Evolutionary conservation across 1,284 basidiomycete genomes (phyloP), one percentile per base, ranked within the genome.

Genomic region (Volvariella surrecta): DNA sequence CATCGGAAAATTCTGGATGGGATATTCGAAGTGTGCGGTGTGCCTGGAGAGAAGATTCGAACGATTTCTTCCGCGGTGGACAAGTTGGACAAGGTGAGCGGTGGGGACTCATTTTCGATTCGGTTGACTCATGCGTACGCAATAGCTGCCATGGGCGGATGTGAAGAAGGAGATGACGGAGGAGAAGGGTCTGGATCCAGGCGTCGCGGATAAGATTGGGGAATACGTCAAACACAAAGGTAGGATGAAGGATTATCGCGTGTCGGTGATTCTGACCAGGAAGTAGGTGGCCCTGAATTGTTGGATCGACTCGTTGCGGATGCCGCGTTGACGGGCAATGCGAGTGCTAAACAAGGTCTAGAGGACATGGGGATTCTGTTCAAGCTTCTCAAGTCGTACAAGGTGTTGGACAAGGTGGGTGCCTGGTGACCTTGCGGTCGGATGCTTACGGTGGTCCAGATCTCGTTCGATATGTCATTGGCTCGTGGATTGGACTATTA

Each of bases 401-500:
- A 78, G 31, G 79, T 94, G 19, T 56, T 85, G n/a, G 77, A 86
- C 58, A 86, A 80, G 67, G 86, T 88, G 49, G 21, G 68, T 52
- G 18, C 17, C 13, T 32, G 37, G 17, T 13, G 19, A 10, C 7
- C 11, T 41, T 22, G 9, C 22, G 6, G 30, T 32, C 19, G 18
- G 7, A 28, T 9, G 40, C 19, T 41, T n/a, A 17, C 38, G 7
- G 15, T 22, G 43, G 21, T 24, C 18, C 52, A 92, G 87, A 78
- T 98, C 58, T 94, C 90, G 6, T 98, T 99, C 60, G 95, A 99
- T 64, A 78, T 99, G 54, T 95, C 91, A 6, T 79, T 99, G 17
- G 96, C 96, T 6, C 83, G 96, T 28, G 95, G 95, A 18, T 76
- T 99, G 30, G 96, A 99, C 64, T 99, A 99, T 67, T 98, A 99